Conservation (phyloP, 2,329 filamentous ascomycete genomes). For the Lachnellula hyalina region DNA sequence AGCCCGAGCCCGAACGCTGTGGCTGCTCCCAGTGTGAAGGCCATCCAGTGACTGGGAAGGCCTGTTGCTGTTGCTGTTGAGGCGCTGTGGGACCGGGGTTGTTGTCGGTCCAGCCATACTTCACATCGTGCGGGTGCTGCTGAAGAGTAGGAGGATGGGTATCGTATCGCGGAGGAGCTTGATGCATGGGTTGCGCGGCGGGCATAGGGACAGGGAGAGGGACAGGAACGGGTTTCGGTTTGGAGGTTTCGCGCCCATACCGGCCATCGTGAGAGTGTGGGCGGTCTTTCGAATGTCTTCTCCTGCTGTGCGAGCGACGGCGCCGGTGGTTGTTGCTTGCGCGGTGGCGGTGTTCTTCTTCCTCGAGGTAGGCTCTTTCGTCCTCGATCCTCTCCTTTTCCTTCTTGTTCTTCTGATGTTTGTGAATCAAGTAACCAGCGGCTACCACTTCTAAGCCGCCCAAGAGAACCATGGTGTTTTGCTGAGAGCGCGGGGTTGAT, state of each 20-base stretch:
- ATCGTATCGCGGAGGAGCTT: background rate
- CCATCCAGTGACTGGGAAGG: slow-evolving; percentile 22
- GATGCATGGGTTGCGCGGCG: background rate
- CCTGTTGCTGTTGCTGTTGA: slow-evolving; percentile 5
- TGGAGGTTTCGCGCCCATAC: slow-evolving; percentile 12
- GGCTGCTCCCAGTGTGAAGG: slow-evolving; percentile 23
- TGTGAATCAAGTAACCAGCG: slow-evolving; percentile 28
- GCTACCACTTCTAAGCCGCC: slow-evolving; percentile 29
- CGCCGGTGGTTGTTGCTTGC: slow-evolving; percentile 14
- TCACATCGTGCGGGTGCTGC: slow-evolving; percentile 16
- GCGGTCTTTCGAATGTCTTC: slow-evolving; percentile 9
- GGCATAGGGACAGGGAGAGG: background rate
- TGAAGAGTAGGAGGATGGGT: background rate
- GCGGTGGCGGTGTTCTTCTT: slow-evolving; percentile 21
- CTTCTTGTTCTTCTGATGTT: slow-evolving; percentile 27
- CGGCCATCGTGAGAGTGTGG: slow-evolving; percentile 13
- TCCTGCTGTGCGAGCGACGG: slow-evolving; percentile 15
- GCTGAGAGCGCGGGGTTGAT: background rate
- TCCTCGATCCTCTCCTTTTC: slow-evolving; percentile 23
- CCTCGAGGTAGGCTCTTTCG: slow-evolving; percentile 22
- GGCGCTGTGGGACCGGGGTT: slow-evolving; percentile 1
- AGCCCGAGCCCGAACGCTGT: slow-evolving; percentile 4
- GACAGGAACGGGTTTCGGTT: background rate
- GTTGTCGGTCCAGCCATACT: slow-evolving; percentile 23
- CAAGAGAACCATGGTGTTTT: slow-evolving; percentile 48